Base-by-base conservation (phyloP, 208 protist genomes). In the Leishmania major region DNA sequence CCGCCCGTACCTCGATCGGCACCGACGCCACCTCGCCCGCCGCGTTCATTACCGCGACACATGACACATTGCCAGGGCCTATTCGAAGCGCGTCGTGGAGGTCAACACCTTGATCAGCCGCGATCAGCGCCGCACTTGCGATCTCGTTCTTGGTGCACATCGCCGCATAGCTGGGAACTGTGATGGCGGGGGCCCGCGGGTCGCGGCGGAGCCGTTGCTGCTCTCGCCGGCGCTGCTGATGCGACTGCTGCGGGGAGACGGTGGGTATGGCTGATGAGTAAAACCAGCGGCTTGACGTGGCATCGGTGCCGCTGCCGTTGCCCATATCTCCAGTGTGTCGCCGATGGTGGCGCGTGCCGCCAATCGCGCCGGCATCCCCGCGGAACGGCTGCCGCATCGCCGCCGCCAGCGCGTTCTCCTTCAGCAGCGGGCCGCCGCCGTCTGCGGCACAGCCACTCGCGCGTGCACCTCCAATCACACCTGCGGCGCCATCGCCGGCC, bases 41-140 rank as follows among this genome's bases (percentile, higher is more conserved):
- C 17, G 77, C 57, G 78, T 91, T 95, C 81, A 97, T 90, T 71
- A 88, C 92, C 25, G 94, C 89, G 49, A 96, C 83, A 55, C 75
- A 90, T 13, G 92, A 91, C 43, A 90, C 88, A 64, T 85, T 79
- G 71, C 92, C 92, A 4, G 83, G 77, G 7, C 93, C 93, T 19
- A 88, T 74, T 37, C 78, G 86, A 67, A 90, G 80, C 1, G 80
- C 71, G 57, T 71, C 51, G 45, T 83, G 82, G 75, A 91, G 78
- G 37, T 86, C 80, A 45, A 73, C 75, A 22, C 75, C 66, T 59
- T 77, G 70, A 37, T 84, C 81, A 37, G 75, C 77, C 3, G 79
- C 72, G 40, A 79, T 81, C 55, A 82, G 70, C 13, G 82, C 84
- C 13, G 88, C 80, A 25, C 72, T 82, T 11, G 83, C 78, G 2